Conservation (phyloP, 163 green algal genomes). For the Coccomyxa subellipsoidea region DNA sequence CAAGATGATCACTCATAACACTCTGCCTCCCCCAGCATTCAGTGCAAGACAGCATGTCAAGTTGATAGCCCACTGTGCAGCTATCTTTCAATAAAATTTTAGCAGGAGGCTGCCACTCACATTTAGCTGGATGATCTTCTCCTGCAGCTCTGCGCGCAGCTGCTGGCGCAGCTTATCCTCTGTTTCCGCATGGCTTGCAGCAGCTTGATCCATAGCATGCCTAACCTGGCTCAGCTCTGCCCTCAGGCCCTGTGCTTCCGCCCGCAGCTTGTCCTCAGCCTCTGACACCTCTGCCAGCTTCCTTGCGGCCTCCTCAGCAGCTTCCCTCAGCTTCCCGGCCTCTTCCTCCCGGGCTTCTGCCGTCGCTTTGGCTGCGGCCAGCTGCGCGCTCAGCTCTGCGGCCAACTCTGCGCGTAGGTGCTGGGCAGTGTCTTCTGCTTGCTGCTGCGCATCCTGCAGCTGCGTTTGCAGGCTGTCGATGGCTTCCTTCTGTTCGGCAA, state of each 20-base stretch:
- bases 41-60: neutral
- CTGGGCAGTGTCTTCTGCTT: no score
- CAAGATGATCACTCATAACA: no score
- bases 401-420: no score
- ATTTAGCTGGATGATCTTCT: constrained; percentile 17
- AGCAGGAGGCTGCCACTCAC: neutral
- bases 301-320: neutral
- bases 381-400: no score
- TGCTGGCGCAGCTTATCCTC: neutral
- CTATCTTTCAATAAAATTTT: neutral
- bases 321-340: neutral
- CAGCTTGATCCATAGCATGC: neutral
- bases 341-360: neutral
- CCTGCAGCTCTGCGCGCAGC: neutral
- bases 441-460: no score
- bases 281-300: neutral
- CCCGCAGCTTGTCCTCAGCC: neutral
- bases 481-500: neutral
- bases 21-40: no score
- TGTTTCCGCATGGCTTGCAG: neutral
- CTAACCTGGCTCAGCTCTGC: neutral
- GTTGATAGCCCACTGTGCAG: no score
- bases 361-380: neutral
- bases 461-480: neutral
- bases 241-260: neutral